These are phyloP conservation scores for Solanum corneliomulleri DNA, from an alignment of 257 asterid genomes.

Conservation along the genomic window DNA sequence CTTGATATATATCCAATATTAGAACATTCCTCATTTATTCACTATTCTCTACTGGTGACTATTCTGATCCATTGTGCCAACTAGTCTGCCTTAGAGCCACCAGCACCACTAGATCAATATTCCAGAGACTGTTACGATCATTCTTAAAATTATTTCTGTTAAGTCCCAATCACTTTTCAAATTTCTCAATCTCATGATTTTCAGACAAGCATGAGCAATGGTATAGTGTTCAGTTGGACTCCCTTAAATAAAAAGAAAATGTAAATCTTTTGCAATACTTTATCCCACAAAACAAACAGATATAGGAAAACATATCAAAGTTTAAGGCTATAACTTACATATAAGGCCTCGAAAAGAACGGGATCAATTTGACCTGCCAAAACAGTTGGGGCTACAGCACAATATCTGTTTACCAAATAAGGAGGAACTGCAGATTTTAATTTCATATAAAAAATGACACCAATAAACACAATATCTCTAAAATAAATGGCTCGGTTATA, in stretches of 20 bases:
- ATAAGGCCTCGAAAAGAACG: constrained; percentile 85
- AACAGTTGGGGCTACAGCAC: constrained; percentile 83
- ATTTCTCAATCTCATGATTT: background rate
- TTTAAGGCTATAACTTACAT: constrained; percentile 43
- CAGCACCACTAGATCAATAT: background rate
- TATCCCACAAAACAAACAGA: background rate
- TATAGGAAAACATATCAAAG: background rate
- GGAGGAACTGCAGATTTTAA: constrained; percentile 15
- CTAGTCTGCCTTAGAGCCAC: background rate
- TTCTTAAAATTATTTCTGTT: background rate
- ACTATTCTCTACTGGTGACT: background rate
- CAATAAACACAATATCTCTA: background rate
- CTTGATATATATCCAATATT: too few species aligned
- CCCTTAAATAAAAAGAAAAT: background rate
- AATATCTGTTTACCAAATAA: constrained; percentile 41
- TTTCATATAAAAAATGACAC: background rate
- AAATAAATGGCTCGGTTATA: background rate
- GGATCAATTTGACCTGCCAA: constrained; percentile 93
- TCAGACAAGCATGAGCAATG: background rate
- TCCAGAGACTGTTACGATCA: background rate
- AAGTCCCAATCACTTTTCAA: background rate
- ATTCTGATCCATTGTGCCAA: background rate
- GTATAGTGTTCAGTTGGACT: background rate
- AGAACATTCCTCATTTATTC: too few species aligned
- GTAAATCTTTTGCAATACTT: background rate